Evolutionary conservation across 2,329 filamentous ascomycete genomes (phyloP), one percentile per base, ranked within the genome.

Genomic region (Fusarium sarcochroum): DNA sequence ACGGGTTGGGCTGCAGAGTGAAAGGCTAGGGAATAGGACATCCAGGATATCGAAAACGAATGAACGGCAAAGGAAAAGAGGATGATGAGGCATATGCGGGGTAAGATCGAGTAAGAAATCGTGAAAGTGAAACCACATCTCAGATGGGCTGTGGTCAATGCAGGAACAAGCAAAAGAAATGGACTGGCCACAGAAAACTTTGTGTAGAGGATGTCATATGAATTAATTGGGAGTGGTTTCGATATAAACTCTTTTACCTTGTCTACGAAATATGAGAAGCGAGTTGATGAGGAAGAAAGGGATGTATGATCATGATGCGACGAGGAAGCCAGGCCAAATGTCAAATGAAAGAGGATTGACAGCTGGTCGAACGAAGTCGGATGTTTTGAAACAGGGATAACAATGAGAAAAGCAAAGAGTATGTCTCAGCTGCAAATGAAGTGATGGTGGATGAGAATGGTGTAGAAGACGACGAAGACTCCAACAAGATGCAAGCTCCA

Each of bases 41-140:
- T 21, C 21, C 42, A 55, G 38, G 44, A 46, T 21, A 50, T 56
- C 61, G 42, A 53, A 34, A 49, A 47, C 32, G 44, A 60, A 40
- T 20, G 27, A 32, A 54, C 27, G 57, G 20, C 21, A 40, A 41
- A 30, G 37, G 30, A 40, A n/a, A 46, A 63, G 49, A 21, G n/a
- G 40, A n/a, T 34, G 41, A 44, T 47, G 40, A 21, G 47, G 25
- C 23, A 53, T 52, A 40, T 17, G 52, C 52, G 50, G 53, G 41
- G 62, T 67, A 53, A 55, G 25, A 47, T 66, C 56, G 45, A n/a
- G 58, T 50, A 53, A 52, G 56, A 62, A 45, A 44, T 35, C 32
- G 50, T 60, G 55, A 52, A 45, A 35, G 50, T 50, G 52, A 60
- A 58, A 42, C 42, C 45, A 45, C 58, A 54, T 44, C 38, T 53